Base-by-base conservation (phyloP, 352 stramenopile genomes). In the Pythium sukuiense region DNA sequence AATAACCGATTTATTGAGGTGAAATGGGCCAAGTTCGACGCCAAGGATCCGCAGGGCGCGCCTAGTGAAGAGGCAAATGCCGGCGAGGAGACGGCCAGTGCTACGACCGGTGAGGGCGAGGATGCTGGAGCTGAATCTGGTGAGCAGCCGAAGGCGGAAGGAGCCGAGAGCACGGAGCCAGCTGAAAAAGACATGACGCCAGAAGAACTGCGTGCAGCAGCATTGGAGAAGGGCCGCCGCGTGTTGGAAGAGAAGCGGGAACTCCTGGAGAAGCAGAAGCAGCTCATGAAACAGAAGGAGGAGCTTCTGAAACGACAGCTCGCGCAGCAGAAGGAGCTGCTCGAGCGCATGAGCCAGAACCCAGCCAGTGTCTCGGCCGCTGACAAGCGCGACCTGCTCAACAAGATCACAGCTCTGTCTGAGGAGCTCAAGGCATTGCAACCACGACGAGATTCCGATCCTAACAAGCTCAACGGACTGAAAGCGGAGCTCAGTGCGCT, bases 1-100 rank as follows among this genome's bases (percentile, higher is more conserved):
- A 96, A 96, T 67, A 96, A 96, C 67, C 85, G 87, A 9, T 96
- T 96, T 64, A 96, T 96, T 49, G 83, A 88, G 48, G 87, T 96
- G 26, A 93, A 94, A 65, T 94, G 86, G 81, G 87, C 87, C 41
- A 91, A 83, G 56, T 90, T 92, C 64, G 87, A 93, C 41, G 75
- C 85, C 2, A 88, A 90, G 49, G 83, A 84, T 26, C 78, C 80
- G 5, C 75, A 87, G 18, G 82, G 85, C 37, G 78, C 76, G 27
- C 72, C 74, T 8, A 57, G 63, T 20, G 71, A 70, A 7, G 74
- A 88, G 50, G 73, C 84, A 53, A 67, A 74, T 3, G 71, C 71
- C 12, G 57, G 27, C 12, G 72, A 77, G 48, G 63, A 55, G 37
- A 50, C 20, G 48, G 37, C 26, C n/a, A 30, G 14, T 27, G 33